phyloP scores from a whole-genome alignment of 106 monocot species.

The Allium sativum region DNA sequence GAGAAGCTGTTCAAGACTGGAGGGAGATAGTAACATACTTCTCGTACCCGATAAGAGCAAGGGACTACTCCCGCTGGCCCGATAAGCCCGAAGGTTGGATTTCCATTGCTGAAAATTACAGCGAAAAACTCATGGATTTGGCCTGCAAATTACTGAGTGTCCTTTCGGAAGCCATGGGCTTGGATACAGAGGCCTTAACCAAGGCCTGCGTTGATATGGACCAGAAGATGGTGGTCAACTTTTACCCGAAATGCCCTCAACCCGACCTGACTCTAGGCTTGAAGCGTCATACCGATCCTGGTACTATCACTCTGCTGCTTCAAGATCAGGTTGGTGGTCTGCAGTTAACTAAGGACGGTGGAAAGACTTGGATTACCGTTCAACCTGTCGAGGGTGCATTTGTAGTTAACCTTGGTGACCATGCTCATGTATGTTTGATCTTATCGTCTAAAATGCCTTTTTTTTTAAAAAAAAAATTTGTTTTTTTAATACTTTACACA shows the following conservation, averaged over 20 bases:
- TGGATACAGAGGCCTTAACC: slow-evolving; percentile 55
- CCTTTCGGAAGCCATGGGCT: slow-evolving; percentile 83
- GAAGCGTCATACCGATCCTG: slow-evolving; percentile 85
- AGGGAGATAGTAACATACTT: slow-evolving; percentile 90
- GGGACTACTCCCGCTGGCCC: slow-evolving; percentile 88
- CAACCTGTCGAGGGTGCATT: slow-evolving; percentile 64
- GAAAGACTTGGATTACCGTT: slow-evolving; percentile 85
- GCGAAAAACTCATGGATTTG: slow-evolving; percentile 55
- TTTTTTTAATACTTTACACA: too few relatives aligned
- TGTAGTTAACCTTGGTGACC: slow-evolving; percentile 92
- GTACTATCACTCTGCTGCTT: slow-evolving; percentile 82
- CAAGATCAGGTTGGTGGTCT: slow-evolving; percentile 86
- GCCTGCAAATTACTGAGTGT: slow-evolving; percentile 65
- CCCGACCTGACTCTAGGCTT: slow-evolving; percentile 92
- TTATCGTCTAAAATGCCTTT: background rate
- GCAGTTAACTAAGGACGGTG: slow-evolving; percentile 73
- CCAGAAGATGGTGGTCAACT: slow-evolving; percentile 84
- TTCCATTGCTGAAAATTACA: slow-evolving; percentile 48
- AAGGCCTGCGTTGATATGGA: slow-evolving; percentile 87
- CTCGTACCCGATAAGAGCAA: slow-evolving; percentile 45
- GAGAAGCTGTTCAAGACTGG: slow-evolving; percentile 79
- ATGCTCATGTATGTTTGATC: slow-evolving; percentile 54
- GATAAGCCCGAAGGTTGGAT: slow-evolving; percentile 80
- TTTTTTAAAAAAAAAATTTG: too few relatives aligned
- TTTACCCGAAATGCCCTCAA: slow-evolving; percentile 90